These are phyloP conservation scores for Botrytis sinoallii DNA, from an alignment of 2,329 filamentous ascomycete genomes.

Conservation along the genomic window DNA sequence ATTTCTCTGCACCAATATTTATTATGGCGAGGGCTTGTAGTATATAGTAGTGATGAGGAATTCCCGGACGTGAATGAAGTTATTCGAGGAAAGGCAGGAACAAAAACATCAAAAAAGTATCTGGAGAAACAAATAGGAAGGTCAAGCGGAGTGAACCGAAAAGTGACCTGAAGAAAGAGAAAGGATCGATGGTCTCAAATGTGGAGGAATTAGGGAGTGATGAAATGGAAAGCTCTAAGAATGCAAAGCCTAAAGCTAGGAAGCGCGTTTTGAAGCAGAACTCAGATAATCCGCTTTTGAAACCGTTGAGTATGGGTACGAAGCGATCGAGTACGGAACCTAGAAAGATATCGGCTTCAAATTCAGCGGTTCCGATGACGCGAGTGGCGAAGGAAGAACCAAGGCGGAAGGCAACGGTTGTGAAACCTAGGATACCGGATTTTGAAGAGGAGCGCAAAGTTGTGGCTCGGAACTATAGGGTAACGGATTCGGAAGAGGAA, in stretches of 20 bases:
- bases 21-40: constrained; percentile 27
- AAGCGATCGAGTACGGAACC: not conserved
- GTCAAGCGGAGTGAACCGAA: not conserved
- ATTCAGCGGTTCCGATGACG: not conserved
- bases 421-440: not conserved
- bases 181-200: not conserved
- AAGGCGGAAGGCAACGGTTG: not conserved
- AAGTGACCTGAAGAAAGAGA: constrained; percentile 1
- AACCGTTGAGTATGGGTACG: constrained; percentile 22
- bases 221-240: not conserved
- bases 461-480: not conserved
- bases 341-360: not conserved
- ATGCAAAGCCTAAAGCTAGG: constrained; percentile 24
- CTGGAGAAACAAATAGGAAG: not conserved
- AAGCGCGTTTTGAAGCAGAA: constrained; percentile 30
- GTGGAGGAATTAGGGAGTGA: constrained; percentile 12
- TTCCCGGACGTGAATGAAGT: constrained; percentile 27
- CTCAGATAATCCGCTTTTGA: constrained; percentile 30
- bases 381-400: constrained; percentile 7
- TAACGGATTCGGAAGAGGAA: not conserved
- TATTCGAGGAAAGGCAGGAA: constrained; percentile 8
- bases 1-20: not conserved
- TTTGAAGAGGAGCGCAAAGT: not conserved
- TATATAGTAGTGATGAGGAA: constrained; percentile 30
- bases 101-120: not conserved